Evolutionary conservation across 1,284 basidiomycete genomes (phyloP).

Genomic region (Ganoderma leucocontextum): DNA sequence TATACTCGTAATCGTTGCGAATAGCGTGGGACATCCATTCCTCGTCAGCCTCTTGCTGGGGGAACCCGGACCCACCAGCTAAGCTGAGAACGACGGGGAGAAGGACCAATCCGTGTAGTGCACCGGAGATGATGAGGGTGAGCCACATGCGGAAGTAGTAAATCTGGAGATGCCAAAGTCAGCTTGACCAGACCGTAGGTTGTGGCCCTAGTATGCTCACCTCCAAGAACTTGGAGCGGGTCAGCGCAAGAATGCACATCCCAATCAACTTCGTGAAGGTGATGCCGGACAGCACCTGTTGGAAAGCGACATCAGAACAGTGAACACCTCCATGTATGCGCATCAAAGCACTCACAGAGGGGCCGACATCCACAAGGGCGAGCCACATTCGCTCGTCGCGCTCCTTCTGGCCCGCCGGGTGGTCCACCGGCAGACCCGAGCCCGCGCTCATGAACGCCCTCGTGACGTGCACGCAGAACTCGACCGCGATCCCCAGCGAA

Average conservation of each 20-base stretch:
- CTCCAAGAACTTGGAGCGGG: slow-evolving; percentile 88
- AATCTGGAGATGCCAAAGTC: slow-evolving; percentile 56
- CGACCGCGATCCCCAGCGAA: slow-evolving; percentile 94
- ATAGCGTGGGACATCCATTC: slow-evolving; percentile 93
- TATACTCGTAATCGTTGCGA: slow-evolving; percentile 82
- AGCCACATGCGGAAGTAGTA: slow-evolving; percentile 99
- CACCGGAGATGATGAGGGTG: slow-evolving; percentile 90
- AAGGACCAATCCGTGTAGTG: slow-evolving; percentile 88
- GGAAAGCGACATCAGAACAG: slow-evolving; percentile 12
- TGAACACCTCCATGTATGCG: not conserved
- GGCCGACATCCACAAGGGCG: slow-evolving; percentile 93
- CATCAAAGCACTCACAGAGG: slow-evolving; percentile 74
- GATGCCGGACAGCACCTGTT: slow-evolving; percentile 92
- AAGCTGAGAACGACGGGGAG: slow-evolving; percentile 89
- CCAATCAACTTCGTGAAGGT: slow-evolving; percentile 98
- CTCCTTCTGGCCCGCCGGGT: slow-evolving; percentile 85
- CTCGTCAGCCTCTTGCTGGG: slow-evolving; percentile 91
- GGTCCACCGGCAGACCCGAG: slow-evolving; percentile 78
- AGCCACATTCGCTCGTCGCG: slow-evolving; percentile 93
- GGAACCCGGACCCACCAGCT: slow-evolving; percentile 88
- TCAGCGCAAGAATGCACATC: slow-evolving; percentile 92
- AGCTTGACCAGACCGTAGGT: slow-evolving; percentile 12
- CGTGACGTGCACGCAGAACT: slow-evolving; percentile 96
- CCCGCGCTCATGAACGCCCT: slow-evolving; percentile 95
- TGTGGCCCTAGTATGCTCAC: slow-evolving; percentile 49